These are phyloP conservation scores for Solanum verrucosum DNA, from an alignment of 257 asterid genomes.

Conservation along the genomic window DNA sequence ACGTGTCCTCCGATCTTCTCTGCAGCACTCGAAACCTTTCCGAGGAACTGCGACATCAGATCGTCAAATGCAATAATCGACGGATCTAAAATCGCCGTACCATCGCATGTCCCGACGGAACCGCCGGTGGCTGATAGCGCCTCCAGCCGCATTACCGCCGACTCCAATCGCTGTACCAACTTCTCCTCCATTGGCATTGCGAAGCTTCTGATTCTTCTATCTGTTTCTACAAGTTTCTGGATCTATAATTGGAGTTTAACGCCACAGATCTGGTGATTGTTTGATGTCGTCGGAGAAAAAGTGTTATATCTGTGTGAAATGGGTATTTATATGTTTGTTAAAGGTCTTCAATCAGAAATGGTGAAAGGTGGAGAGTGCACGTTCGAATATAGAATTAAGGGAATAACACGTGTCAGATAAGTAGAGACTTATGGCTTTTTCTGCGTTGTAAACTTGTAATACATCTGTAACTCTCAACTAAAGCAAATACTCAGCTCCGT, in stretches of 20 bases:
- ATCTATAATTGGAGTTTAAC: slow-evolving; percentile 5
- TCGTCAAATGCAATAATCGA: slow-evolving; percentile 70
- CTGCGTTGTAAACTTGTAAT: neutral
- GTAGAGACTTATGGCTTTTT: slow-evolving; percentile 2
- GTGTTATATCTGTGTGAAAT: neutral
- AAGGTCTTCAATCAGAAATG: neutral
- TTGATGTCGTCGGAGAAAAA: neutral
- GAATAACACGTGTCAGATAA: slow-evolving; percentile 27
- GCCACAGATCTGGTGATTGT: slow-evolving; percentile 25
- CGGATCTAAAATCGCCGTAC: slow-evolving; percentile 62
- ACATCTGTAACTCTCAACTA: neutral
- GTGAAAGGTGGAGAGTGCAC: slow-evolving; percentile 11
- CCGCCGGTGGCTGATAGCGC: slow-evolving; percentile 40
- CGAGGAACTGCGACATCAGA: slow-evolving; percentile 50
- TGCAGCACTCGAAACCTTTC: slow-evolving; percentile 49
- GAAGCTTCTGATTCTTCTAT: neutral
- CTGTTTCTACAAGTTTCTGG: neutral
- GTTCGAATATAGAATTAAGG: neutral
- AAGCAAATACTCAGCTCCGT: neutral
- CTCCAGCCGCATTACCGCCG: slow-evolving; percentile 88
- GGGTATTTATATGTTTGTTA: neutral
- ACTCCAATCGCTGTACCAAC: slow-evolving; percentile 74
- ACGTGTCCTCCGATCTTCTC: slow-evolving; percentile 89
- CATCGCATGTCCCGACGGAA: slow-evolving; percentile 29
- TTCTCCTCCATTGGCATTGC: slow-evolving; percentile 71